Evolutionary conservation across 345 rosid genomes (phyloP).

Genomic region (Noccaea bulbosa): DNA sequence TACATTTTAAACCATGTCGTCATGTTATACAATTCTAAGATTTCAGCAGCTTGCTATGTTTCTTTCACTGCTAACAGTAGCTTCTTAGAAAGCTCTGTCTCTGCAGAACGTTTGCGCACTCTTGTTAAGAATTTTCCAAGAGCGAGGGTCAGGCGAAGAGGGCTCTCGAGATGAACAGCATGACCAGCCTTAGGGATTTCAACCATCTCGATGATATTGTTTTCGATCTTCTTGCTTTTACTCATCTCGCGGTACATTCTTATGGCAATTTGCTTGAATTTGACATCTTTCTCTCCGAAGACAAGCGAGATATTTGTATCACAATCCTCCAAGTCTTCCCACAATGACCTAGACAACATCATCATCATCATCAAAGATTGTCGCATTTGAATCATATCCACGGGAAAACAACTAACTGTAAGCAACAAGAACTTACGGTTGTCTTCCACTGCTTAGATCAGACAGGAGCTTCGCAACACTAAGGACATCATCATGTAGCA

Average conservation of each 20-base stretch:
- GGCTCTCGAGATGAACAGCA: slow-evolving; percentile 90
- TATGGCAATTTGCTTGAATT: slow-evolving; percentile 65
- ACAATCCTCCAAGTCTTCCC: slow-evolving; percentile 78
- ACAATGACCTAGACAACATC: slow-evolving; percentile 60
- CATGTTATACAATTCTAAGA: not conserved
- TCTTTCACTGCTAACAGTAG: slow-evolving; percentile 36
- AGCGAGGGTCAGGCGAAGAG: slow-evolving; percentile 58
- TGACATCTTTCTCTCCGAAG: slow-evolving; percentile 70
- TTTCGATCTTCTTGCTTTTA: slow-evolving; percentile 31
- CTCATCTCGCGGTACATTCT: slow-evolving; percentile 51
- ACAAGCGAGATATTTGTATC: slow-evolving; percentile 58
- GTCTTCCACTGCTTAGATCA: slow-evolving; percentile 79
- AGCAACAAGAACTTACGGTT: slow-evolving; percentile 62
- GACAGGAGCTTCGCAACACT: slow-evolving; percentile 75
- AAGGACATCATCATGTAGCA: slow-evolving; percentile 56
- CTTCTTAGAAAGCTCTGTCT: slow-evolving; percentile 33
- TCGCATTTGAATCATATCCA: not conserved
- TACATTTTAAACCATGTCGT: slow-evolving; percentile 10
- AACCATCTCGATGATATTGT: slow-evolving; percentile 48
- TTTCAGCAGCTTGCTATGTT: slow-evolving; percentile 12
- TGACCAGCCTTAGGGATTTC: slow-evolving; percentile 75
- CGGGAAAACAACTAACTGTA: not conserved
- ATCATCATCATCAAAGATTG: slow-evolving; percentile 19
- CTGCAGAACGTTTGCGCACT: slow-evolving; percentile 32
- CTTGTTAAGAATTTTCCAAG: slow-evolving; percentile 61